phyloP scores from a whole-genome alignment of 1,139 yeast genomes.

The Pichia cactophila region DNA sequence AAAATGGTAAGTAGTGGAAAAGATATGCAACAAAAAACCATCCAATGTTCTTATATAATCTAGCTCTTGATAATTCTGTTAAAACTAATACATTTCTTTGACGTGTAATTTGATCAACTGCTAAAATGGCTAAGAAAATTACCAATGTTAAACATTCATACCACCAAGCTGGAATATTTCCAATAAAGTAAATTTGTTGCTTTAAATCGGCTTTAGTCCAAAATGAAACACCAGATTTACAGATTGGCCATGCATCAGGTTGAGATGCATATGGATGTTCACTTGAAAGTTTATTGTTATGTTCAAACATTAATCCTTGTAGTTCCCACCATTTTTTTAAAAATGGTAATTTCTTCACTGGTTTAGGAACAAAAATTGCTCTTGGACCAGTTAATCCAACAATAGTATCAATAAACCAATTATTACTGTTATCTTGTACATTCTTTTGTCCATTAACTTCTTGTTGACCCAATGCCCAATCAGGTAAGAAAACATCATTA shows the following conservation, averaged over 20 bases:
- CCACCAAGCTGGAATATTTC: slow-evolving; percentile 93
- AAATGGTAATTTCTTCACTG: slow-evolving; percentile 57
- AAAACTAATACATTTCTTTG: slow-evolving; percentile 62
- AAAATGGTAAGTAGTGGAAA: slow-evolving; percentile 86
- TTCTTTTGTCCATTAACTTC: slow-evolving; percentile 95
- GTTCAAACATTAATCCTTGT: slow-evolving; percentile 83
- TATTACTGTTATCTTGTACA: slow-evolving; percentile 54
- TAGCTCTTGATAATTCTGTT: slow-evolving; percentile 56
- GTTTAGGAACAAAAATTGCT: slow-evolving; percentile 49
- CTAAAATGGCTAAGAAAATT: slow-evolving; percentile 50
- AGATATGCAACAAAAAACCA: slow-evolving; percentile 85
- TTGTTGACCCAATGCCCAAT: slow-evolving; percentile 88
- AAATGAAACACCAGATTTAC: slow-evolving; percentile 87
- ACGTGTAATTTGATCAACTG: slow-evolving; percentile 71
- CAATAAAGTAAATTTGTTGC: slow-evolving; percentile 80
- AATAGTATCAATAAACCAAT: slow-evolving; percentile 76
- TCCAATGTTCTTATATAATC: slow-evolving; percentile 73
- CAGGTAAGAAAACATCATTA: slow-evolving; percentile 73
- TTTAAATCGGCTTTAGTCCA: slow-evolving; percentile 65
- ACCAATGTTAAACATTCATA: slow-evolving; percentile 64
- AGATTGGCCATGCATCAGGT: slow-evolving; percentile 92
- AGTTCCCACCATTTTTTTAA: slow-evolving; percentile 83
- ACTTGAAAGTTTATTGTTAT: slow-evolving; percentile 77
- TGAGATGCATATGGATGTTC: slow-evolving; percentile 95
- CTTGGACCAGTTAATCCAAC: slow-evolving; percentile 59